phyloP scores from a whole-genome alignment of 2,329 filamentous ascomycete species.

The Metarhizium rileyi region DNA sequence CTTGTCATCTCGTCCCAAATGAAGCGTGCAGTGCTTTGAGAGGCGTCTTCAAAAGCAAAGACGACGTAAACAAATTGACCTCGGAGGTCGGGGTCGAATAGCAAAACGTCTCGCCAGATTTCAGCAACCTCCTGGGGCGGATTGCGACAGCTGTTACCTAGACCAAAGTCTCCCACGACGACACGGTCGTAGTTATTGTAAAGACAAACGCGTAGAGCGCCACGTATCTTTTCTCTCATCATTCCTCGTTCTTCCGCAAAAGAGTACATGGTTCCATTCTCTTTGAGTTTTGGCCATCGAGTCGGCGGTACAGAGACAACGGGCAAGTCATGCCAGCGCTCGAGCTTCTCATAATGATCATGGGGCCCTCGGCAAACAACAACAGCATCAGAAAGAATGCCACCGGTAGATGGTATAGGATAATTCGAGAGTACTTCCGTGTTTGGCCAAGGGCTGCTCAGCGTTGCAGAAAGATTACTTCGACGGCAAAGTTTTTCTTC shows the following conservation, averaged over 20 bases:
- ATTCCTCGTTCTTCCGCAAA: conserved; percentile 62
- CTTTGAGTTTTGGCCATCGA: conserved; percentile 63
- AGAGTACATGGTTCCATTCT: conserved; percentile 57
- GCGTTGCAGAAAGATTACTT: conserved; percentile 61
- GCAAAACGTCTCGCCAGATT: conserved; percentile 55
- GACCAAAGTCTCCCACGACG: conserved; percentile 54
- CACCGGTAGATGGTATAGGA: conserved; percentile 60
- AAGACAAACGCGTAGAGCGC: conserved; percentile 59
- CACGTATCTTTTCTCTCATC: conserved; percentile 63
- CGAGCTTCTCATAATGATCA: conserved; percentile 50
- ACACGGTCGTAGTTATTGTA: conserved; percentile 47
- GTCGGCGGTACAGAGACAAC: conserved; percentile 67
- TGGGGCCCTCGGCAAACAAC: conserved; percentile 66
- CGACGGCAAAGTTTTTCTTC: conserved; percentile 63
- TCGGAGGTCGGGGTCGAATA: conserved; percentile 52
- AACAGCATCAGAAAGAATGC: conserved; percentile 60
- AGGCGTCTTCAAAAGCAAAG: conserved; percentile 53
- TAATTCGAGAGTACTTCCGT: conserved; percentile 46
- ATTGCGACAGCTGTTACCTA: conserved; percentile 55
- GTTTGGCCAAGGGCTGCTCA: conserved; percentile 49
- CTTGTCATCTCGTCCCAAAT: conserved; percentile 47
- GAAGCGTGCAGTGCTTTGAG: conserved; percentile 41
- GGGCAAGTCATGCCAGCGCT: conserved; percentile 48
- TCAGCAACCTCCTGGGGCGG: conserved; percentile 55
- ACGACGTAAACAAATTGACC: conserved; percentile 52